Evolutionary conservation across 1,284 basidiomycete species (phyloP), one percentile per base, ranked within the genome.

Genomic region (Coniferiporia sulphurascens): DNA sequence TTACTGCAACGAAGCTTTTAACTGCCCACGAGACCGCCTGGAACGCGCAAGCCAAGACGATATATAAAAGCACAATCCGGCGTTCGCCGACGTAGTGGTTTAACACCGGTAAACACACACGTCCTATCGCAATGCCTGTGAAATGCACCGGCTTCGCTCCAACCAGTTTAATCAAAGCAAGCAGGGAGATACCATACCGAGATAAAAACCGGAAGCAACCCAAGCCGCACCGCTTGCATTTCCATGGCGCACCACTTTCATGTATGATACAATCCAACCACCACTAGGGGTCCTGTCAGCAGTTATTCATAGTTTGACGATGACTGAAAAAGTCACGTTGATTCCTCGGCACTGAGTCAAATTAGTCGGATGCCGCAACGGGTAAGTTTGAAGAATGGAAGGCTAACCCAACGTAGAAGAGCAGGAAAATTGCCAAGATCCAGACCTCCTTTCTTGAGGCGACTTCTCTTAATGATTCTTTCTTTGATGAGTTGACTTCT

Each of bases 31-130:
- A 70, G 52, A 70, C 50, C 52, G 66, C 67, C 52, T 72, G 70
- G 38, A 72, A 67, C 4, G 59, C 67, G 62, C 71, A 66, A 10
- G 72, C 71, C 48, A 70, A 21, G 34, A 63, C 48, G 38, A 72
- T 61, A 57, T 73, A 73, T 49, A 72, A 48, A 63, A 72, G 65
- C 43, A 72, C 68, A 7, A 69, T 67, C 36, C 62, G 65, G 17
- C 70, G 70, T 56, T 73, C 72, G 55, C 72, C 71, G 44, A 73
- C 65, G 56, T 68, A 57, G 41, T 69, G 63, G 59, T 70, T 73
- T 7, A 73, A 61, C 22, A 67, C 60, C 4, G 71, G 70, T 1
- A 73, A 66, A 34, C 65, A 65, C 48, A 73, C 71, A 41, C 71
- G 63, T 1, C 71, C 72, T 17, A 73, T 60, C 5, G 70, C 70